Evolutionary conservation across 2,329 filamentous ascomycete genomes (phyloP).

Genomic region (Aulographum hederae): DNA sequence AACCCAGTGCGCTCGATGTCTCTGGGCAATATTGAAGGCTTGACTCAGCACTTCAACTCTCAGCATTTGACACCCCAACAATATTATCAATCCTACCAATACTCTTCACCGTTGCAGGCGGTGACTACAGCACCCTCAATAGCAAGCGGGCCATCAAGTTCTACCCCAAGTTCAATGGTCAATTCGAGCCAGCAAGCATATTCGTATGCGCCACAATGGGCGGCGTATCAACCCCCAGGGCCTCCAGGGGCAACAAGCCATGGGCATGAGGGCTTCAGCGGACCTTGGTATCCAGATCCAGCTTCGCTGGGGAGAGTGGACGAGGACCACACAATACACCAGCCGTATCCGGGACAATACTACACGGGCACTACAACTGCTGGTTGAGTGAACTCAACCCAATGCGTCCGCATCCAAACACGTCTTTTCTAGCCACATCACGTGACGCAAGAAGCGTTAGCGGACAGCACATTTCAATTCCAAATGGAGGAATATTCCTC

Average conservation of each 20-base stretch:
- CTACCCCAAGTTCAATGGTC: not conserved
- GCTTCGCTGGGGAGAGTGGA: not conserved
- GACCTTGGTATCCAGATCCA: not conserved
- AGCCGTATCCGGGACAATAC: too few species aligned
- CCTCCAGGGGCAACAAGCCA: too few species aligned
- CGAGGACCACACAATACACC: too few species aligned
- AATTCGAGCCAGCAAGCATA: not conserved
- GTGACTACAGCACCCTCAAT: not conserved
- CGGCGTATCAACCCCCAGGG: not conserved
- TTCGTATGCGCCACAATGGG: not conserved
- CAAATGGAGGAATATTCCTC: too few species aligned
- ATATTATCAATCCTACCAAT: not conserved
- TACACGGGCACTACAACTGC: too few species aligned
- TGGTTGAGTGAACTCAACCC: too few species aligned
- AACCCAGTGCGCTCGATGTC: not conserved
- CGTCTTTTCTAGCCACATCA: too few species aligned
- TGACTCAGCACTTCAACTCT: not conserved
- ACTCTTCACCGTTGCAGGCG: not conserved
- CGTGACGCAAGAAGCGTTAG: too few species aligned
- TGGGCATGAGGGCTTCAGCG: too few species aligned
- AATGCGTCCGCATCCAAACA: too few species aligned
- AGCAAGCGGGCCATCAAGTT: not conserved
- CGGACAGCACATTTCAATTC: too few species aligned
- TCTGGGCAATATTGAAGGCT: not conserved
- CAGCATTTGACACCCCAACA: not conserved